These are phyloP conservation scores for Brassica juncea DNA, from an alignment of 345 rosid species.

Conservation along the genomic window DNA sequence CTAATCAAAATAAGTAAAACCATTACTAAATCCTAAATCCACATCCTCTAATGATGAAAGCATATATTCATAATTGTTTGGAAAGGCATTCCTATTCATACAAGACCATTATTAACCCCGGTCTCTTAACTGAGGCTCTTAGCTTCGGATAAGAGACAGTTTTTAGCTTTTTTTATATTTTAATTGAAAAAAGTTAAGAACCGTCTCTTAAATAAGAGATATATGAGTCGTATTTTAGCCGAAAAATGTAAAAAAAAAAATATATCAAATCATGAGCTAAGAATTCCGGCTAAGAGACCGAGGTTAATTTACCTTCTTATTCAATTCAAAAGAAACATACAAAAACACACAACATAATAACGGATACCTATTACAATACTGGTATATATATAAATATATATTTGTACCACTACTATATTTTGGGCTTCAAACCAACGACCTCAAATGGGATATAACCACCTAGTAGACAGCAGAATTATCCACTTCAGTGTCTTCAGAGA, in stretches of 20 bases:
- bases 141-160: no score
- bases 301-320: not conserved
- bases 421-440: not conserved
- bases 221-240: no score
- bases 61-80: not conserved
- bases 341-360: not conserved
- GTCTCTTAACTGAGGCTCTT: no score
- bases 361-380: not conserved
- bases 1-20: not conserved
- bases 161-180: no score
- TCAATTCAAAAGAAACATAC: not conserved
- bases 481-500: conserved; percentile 8
- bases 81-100: not conserved
- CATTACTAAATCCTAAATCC: not conserved
- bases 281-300: no score
- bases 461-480: not conserved
- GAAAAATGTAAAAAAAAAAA: no score
- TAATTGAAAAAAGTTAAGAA: no score
- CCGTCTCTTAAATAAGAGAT: no score
- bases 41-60: not conserved
- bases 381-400: not conserved
- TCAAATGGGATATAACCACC: not conserved
- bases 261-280: no score
- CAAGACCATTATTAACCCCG: not conserved
- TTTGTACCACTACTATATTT: not conserved